Percentiles rank a stretch among this genome's conserved stretches.
These are phyloP conservation scores for Aciculoconidium aculeatum DNA, from an alignment of 805 yeast genomes.

Conservation along the genomic window DNA sequence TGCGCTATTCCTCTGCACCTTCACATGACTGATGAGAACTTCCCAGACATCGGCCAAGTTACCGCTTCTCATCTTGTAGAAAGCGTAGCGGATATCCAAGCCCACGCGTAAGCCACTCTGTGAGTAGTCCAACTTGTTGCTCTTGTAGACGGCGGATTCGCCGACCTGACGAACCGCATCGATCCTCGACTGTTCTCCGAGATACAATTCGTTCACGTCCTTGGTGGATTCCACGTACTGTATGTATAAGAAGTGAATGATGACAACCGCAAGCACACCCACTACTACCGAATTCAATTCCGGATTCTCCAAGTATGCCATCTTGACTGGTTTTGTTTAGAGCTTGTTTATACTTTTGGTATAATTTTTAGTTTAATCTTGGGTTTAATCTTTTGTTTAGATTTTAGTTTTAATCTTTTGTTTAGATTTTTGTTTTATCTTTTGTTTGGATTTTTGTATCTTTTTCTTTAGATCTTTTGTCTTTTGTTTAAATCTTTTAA, in stretches of 20 bases:
- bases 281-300: constrained; percentile 8
- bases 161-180: constrained; percentile 56
- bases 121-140: constrained; percentile 69
- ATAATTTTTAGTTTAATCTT: too few species aligned
- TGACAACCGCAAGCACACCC: constrained; percentile 16
- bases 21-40: constrained; percentile 25
- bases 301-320: too few species aligned
- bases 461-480: too few species aligned
- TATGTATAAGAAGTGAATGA: constrained; percentile 14
- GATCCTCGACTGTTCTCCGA: constrained; percentile 59
- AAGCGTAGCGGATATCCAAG: constrained; percentile 53
- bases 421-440: too few species aligned
- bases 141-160: constrained; percentile 75
- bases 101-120: constrained; percentile 60
- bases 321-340: too few species aligned
- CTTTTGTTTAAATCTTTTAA: too few species aligned
- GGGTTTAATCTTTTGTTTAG: too few species aligned
- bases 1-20: constrained; percentile 11
- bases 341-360: too few species aligned
- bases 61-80: constrained; percentile 68
- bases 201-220: constrained; percentile 55
- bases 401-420: too few species aligned
- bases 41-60: constrained; percentile 71
- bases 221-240: constrained; percentile 31
- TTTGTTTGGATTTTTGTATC: too few species aligned